phyloP scores from a whole-genome alignment of 179 eudicot species.

The Heliamphora pulchella region DNA sequence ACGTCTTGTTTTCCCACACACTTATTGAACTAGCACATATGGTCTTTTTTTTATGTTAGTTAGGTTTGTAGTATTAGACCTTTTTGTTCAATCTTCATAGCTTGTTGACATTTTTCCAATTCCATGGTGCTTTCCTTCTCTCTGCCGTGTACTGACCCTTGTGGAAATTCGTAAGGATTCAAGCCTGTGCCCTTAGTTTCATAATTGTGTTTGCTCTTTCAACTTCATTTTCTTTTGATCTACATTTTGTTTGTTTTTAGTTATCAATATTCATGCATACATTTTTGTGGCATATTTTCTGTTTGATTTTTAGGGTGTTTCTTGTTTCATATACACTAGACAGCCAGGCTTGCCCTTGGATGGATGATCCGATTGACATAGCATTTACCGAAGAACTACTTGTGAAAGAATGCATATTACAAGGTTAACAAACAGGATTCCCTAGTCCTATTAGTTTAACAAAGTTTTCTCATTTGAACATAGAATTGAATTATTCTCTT shows the following conservation, averaged over 20 bases:
- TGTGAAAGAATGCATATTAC: conserved; percentile 80
- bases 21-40: background rate
- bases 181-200: background rate
- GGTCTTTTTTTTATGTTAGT: background rate
- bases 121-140: background rate
- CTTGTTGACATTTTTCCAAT: background rate
- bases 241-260: background rate
- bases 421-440: conserved; percentile 41
- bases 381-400: conserved; percentile 68
- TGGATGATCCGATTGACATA: conserved; percentile 89
- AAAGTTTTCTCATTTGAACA: background rate
- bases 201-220: background rate
- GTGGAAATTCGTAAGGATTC: background rate
- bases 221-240: conserved; percentile 1
- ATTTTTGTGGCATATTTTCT: background rate
- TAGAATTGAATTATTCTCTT: conserved; percentile 7
- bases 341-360: conserved; percentile 75
- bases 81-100: background rate
- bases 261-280: no score
- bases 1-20: background rate
- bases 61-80: no score
- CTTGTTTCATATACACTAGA: conserved; percentile 57
- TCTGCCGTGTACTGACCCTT: background rate
- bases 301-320: conserved; percentile 3
- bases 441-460: background rate